phyloP scores from a whole-genome alignment of 306 rosid species.

The Cotoneaster glaucophyllus region DNA sequence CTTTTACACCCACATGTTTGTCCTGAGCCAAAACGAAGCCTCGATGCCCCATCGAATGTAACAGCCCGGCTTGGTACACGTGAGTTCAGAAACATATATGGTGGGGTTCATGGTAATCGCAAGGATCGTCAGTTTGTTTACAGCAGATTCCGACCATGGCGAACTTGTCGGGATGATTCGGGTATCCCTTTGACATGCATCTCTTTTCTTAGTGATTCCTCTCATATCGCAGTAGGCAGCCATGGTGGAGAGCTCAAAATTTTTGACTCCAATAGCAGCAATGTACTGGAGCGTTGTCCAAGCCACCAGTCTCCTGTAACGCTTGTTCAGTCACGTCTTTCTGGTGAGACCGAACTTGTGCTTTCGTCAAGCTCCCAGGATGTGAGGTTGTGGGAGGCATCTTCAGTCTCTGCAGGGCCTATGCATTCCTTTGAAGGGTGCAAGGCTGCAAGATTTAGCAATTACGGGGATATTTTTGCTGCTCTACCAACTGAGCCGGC shows the following conservation, averaged over 20 bases:
- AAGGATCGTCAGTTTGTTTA: slow-evolving; percentile 93
- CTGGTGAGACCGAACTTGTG: slow-evolving; percentile 68
- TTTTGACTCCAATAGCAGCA: slow-evolving; percentile 69
- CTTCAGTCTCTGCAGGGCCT: slow-evolving; percentile 70
- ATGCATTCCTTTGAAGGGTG: slow-evolving; percentile 83
- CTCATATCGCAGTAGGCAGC: slow-evolving; percentile 83
- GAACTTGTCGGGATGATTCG: slow-evolving; percentile 88
- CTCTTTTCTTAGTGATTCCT: slow-evolving; percentile 76
- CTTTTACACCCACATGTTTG: slow-evolving; percentile 88
- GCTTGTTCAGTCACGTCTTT: slow-evolving; percentile 60
- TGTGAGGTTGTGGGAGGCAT: slow-evolving; percentile 82
- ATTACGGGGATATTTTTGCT: slow-evolving; percentile 68
- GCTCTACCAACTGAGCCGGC: slow-evolving; percentile 66
- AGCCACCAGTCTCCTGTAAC: slow-evolving; percentile 90
- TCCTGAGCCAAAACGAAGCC: slow-evolving; percentile 91
- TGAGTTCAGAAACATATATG: slow-evolving; percentile 63
- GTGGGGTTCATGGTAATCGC: slow-evolving; percentile 93
- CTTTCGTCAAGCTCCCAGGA: slow-evolving; percentile 90
- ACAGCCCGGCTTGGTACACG: slow-evolving; percentile 93
- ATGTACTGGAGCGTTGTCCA: slow-evolving; percentile 66
- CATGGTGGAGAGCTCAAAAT: slow-evolving; percentile 85
- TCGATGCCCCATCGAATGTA: slow-evolving; percentile 88
- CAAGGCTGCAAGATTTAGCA: slow-evolving; percentile 91
- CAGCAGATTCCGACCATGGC: slow-evolving; percentile 95
- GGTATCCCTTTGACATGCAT: slow-evolving; percentile 80